Evolutionary conservation across 805 yeast species (phyloP).

Genomic region (Ascoidea asiatica): DNA sequence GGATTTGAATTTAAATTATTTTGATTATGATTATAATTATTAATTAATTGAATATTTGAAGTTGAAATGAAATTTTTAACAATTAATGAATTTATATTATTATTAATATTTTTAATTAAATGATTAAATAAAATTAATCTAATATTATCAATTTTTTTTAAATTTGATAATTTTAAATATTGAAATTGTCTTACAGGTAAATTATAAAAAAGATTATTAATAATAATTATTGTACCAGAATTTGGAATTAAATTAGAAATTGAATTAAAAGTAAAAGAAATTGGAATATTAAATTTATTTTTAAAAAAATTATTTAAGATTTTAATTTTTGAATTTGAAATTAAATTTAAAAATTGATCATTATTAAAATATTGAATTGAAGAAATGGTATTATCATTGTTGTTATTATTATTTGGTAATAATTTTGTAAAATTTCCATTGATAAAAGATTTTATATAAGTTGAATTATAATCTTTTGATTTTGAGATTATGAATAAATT

Average conservation of each 20-base stretch:
- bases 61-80: background rate
- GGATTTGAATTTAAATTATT: background rate
- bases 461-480: constrained; percentile 14
- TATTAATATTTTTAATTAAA: constrained; percentile 15
- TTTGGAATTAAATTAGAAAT: background rate
- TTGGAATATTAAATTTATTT: background rate
- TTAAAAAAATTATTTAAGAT: too few species aligned
- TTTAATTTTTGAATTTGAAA: background rate
- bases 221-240: constrained; percentile 26
- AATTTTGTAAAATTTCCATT: constrained; percentile 9
- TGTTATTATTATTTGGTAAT: constrained; percentile 1
- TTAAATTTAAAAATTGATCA: too few species aligned
- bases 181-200: constrained; percentile 29
- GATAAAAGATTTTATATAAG: constrained; percentile 6
- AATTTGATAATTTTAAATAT: constrained; percentile 12
- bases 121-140: constrained; percentile 18
- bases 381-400: background rate
- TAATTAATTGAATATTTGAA: background rate
- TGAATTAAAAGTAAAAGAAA: background rate
- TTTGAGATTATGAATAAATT: constrained; percentile 36
- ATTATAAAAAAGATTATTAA: constrained; percentile 26
- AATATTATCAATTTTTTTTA: constrained; percentile 16
- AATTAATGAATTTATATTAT: constrained; percentile 11
- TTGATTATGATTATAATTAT: background rate
- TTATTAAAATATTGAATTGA: background rate